phyloP scores from a whole-genome alignment of 441 rosid genomes.

The Brassica hybrid region DNA sequence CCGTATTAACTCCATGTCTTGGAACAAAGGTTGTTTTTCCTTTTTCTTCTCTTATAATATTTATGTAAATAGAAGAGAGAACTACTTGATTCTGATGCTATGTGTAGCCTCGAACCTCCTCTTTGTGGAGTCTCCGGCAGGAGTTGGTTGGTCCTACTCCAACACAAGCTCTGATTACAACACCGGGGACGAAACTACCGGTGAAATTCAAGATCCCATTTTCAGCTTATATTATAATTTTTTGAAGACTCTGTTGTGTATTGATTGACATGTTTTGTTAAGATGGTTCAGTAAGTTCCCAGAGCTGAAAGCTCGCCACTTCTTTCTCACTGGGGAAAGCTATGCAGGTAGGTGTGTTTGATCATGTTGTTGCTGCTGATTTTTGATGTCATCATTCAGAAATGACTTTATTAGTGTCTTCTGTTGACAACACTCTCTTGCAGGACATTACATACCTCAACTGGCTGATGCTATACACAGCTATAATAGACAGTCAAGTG shows the following conservation, averaged over 20 bases:
- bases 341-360: slow-evolving; percentile 67
- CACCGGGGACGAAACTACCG: slow-evolving; percentile 68
- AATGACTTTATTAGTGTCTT: not conserved
- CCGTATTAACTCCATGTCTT: slow-evolving; percentile 68
- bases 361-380: not conserved
- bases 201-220: slow-evolving; percentile 39
- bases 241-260: too few relatives aligned
- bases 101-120: slow-evolving; percentile 76
- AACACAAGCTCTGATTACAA: too few relatives aligned
- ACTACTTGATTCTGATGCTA: not conserved
- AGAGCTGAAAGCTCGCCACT: slow-evolving; percentile 55
- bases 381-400: not conserved
- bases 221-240: not conserved
- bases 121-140: slow-evolving; percentile 89
- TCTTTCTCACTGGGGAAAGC: slow-evolving; percentile 93
- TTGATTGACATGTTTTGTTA: too few relatives aligned
- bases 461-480: slow-evolving; percentile 61
- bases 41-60: not conserved
- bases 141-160: slow-evolving; percentile 97
- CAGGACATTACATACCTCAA: slow-evolving; percentile 86
- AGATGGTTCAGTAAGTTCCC: slow-evolving; percentile 63
- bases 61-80: not conserved
- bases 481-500: slow-evolving; percentile 60
- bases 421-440: not conserved
- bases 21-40: slow-evolving; percentile 67